A percentile compares a stretch with the other conserved stretches of the same genome.
phyloP scores from a whole-genome alignment of 441 rosid genomes.

The Brassica balearica region DNA sequence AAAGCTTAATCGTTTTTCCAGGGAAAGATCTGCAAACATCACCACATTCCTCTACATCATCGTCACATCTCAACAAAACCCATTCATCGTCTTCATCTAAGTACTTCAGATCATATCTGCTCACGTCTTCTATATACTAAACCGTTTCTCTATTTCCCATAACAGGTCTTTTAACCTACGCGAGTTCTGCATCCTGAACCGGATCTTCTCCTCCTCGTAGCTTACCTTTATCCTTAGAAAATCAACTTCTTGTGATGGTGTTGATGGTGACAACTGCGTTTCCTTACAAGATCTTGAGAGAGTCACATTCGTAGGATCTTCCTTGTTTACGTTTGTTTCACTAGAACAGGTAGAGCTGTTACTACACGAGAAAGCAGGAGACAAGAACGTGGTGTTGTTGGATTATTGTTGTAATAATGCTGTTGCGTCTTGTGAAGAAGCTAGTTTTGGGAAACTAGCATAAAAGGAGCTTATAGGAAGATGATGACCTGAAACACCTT shows the following conservation, averaged over 20 bases:
- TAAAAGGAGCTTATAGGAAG: conserved; percentile 73
- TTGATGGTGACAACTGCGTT: conserved; percentile 39
- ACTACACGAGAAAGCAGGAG: conserved; percentile 55
- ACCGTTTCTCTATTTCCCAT: conserved; percentile 70
- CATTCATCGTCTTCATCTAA: conserved; percentile 93
- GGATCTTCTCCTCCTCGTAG: conserved; percentile 65
- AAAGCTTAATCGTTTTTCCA: conserved; percentile 64
- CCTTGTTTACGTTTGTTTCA: conserved; percentile 53
- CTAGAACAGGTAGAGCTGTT: conserved; percentile 73
- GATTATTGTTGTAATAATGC: conserved; percentile 41
- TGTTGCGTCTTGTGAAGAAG: conserved; percentile 54
- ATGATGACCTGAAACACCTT: conserved; percentile 71
- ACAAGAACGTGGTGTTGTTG: conserved; percentile 36
- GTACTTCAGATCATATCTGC: conserved; percentile 70
- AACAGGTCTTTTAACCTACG: conserved; percentile 59
- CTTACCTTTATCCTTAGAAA: conserved; percentile 66
- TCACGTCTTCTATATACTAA: conserved; percentile 61
- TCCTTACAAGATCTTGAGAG: conserved; percentile 54
- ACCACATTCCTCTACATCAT: conserved; percentile 83
- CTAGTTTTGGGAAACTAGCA: conserved; percentile 63
- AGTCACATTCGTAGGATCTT: conserved; percentile 42
- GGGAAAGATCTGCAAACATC: conserved; percentile 61
- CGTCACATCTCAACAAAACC: conserved; percentile 86
- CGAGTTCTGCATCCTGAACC: conserved; percentile 62
- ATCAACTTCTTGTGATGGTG: conserved; percentile 51